Conservation (phyloP, 1,284 basidiomycete species). For the Irpex lacteus region DNA sequence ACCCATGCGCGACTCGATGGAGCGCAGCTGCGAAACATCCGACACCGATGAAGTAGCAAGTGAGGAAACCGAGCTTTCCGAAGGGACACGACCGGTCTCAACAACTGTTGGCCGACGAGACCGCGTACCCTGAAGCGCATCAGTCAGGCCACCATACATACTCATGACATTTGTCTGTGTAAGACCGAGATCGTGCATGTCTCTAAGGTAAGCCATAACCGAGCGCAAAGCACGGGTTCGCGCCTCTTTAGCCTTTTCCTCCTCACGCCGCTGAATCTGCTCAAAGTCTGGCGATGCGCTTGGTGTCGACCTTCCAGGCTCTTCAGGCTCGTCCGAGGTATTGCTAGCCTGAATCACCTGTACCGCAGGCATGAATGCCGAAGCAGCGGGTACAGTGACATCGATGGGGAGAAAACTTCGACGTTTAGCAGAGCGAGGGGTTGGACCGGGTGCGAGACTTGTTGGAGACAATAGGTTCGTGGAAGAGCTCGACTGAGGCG, state of each 20-base stretch:
- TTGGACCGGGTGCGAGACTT: constrained; percentile 22
- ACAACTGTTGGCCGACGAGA: constrained; percentile 63
- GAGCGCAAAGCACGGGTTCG: constrained; percentile 80
- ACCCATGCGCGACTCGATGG: constrained; percentile 55
- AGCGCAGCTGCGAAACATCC: constrained; percentile 53
- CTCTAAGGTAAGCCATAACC: constrained; percentile 92
- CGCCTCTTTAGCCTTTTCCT: constrained; percentile 65
- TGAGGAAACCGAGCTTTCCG: constrained; percentile 32
- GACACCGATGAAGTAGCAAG: constrained; percentile 24
- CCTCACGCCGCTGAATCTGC: constrained; percentile 56
- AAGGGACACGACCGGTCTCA: constrained; percentile 52
- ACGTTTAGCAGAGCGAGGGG: constrained; percentile 60
- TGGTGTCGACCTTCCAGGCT: constrained; percentile 34
- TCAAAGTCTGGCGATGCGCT: constrained; percentile 45
- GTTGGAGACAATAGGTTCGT: constrained; percentile 48
- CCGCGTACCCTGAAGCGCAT: constrained; percentile 38
- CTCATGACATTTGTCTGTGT: constrained; percentile 52
- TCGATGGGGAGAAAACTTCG: constrained; percentile 86
- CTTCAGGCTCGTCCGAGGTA: constrained; percentile 39
- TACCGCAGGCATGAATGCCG: constrained; percentile 56
- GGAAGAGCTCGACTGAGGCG: constrained; percentile 24
- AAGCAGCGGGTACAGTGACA: constrained; percentile 58
- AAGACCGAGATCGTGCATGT: constrained; percentile 86
- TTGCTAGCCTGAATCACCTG: constrained; percentile 35
- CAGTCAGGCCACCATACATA: constrained; percentile 50